Conservation (phyloP, 208 protist species). For the Crithidia acanthocephali region DNA sequence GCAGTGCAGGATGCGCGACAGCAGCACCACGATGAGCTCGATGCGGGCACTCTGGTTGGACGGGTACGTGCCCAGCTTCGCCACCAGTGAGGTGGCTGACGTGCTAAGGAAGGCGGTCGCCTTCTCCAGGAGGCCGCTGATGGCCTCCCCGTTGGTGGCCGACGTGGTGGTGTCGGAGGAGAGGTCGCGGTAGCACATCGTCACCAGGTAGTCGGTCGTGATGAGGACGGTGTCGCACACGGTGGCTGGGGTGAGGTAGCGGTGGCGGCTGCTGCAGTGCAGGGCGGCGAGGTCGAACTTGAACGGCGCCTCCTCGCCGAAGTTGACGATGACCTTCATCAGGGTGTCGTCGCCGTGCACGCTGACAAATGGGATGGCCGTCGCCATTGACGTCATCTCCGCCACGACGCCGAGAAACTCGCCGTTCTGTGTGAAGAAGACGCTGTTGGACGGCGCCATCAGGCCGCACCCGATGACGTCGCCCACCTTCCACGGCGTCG, state of each 20-base stretch:
- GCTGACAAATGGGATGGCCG: slow-evolving; percentile 70
- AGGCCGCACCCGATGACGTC: slow-evolving; percentile 91
- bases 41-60: slow-evolving; percentile 21
- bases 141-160: slow-evolving; percentile 57
- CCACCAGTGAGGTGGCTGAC: slow-evolving; percentile 44
- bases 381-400: slow-evolving; percentile 47
- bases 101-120: slow-evolving; percentile 70
- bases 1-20: slow-evolving; percentile 77
- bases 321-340: slow-evolving; percentile 89
- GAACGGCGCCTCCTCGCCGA: slow-evolving; percentile 82
- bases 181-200: slow-evolving; percentile 72
- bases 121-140: slow-evolving; percentile 69
- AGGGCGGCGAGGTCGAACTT: slow-evolving; percentile 80
- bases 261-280: slow-evolving; percentile 66
- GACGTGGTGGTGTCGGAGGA: slow-evolving; percentile 15
- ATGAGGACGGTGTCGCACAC: slow-evolving; percentile 74
- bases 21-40: slow-evolving; percentile 39
- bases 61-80: slow-evolving; percentile 33
- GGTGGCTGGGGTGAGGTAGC: slow-evolving; percentile 52
- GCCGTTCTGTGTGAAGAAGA: slow-evolving; percentile 92
- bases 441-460: slow-evolving; percentile 67
- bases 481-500: slow-evolving; percentile 58
- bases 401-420: slow-evolving; percentile 82
- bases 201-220: slow-evolving; percentile 77
- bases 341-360: slow-evolving; percentile 56